Evolutionary conservation across 148 eudicot genomes (phyloP), one percentile per base, ranked within the genome.

Genomic region (Amaranthus hypochondriacus): DNA sequence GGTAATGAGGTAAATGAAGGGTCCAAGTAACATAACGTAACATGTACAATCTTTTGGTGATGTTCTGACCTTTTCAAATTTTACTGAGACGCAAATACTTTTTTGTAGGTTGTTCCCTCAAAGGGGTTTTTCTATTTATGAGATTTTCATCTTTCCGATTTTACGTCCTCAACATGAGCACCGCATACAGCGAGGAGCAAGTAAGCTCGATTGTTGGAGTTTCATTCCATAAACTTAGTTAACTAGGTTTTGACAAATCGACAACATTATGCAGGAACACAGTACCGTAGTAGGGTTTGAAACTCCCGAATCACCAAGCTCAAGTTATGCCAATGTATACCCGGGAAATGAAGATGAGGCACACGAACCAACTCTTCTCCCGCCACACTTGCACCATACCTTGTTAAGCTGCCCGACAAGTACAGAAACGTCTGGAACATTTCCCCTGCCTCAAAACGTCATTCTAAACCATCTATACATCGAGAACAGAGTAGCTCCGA

Each of bases 391-490:
- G 86, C 90, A 87, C 51, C 91, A 91, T 75, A 85, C 95, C 13
- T 64, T 91, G 83, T 78, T 91, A 75, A 83, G 84, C 84, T 71
- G 73, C 70, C 84, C 89, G 42, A 52, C 86, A 18, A 76, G 74
- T 74, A 72, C 84, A 80, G 92, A 88, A 72, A 61, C 82, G 43
- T 55, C 87, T 8, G 80, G 52, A 3, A 64, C 83, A 5, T 84
- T 91, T 62, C 92, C 94, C n/a, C 77, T 81, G 15, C 97, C 95
- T 0, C 97, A 91, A 54, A 83, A 87, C 62, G 91, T 87, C 77
- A 82, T 77, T 68, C 83, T 94, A 75, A 94, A 94, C 74, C 98
- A 94, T 87, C 91, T 94, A 61, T 94, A 91, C 89, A 85, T 91
- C 18, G 98, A 91, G 77, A 89, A 89, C 78, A 76, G 91, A 79